These are phyloP conservation scores for Barnettozyma siamensis DNA, from an alignment of 805 yeast species.

Conservation along the genomic window DNA sequence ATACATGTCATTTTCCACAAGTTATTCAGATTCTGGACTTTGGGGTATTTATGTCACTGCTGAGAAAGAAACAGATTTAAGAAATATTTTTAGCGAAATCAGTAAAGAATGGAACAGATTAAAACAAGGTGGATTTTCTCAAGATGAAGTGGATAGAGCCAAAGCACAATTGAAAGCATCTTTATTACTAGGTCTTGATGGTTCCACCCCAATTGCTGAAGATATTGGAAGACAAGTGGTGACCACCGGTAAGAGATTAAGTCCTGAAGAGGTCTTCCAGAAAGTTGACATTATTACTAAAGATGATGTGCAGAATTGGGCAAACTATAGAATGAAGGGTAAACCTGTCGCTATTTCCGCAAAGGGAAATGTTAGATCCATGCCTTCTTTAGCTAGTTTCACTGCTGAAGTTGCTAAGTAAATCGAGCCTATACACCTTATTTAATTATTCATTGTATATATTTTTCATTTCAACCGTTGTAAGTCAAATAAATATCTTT, in stretches of 20 bases:
- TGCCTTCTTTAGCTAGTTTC: slow-evolving; percentile 65
- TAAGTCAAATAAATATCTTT: too few species aligned
- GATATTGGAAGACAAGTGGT: slow-evolving; percentile 97
- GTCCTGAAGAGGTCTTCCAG: slow-evolving; percentile 42
- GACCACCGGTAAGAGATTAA: slow-evolving; percentile 69
- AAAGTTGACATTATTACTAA: slow-evolving; percentile 74
- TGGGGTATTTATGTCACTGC: slow-evolving; percentile 97
- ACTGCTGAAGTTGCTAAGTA: slow-evolving; percentile 30
- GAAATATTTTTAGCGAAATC: slow-evolving; percentile 66
- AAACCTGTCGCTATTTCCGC: slow-evolving; percentile 91
- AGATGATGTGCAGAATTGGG: slow-evolving; percentile 82
- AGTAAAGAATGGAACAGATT: slow-evolving; percentile 86
- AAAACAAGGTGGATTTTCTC: slow-evolving; percentile 68
- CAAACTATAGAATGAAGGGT: slow-evolving; percentile 68
- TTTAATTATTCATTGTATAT: too few species aligned
- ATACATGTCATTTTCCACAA: slow-evolving; percentile 93
- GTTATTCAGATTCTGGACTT: slow-evolving; percentile 94
- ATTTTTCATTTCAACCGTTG: too few species aligned
- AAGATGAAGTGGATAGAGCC: slow-evolving; percentile 87
- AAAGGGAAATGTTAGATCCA: slow-evolving; percentile 68
- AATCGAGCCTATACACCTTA: not conserved
- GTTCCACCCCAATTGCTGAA: slow-evolving; percentile 93
- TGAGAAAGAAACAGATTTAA: slow-evolving; percentile 55
- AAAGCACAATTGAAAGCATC: slow-evolving; percentile 95
- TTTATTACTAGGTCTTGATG: slow-evolving; percentile 81